Percentiles rank a stretch among this genome's conserved stretches.
Evolutionary conservation across 768 basidiomycete genomes (phyloP).

Genomic region (Epithele typhae): DNA sequence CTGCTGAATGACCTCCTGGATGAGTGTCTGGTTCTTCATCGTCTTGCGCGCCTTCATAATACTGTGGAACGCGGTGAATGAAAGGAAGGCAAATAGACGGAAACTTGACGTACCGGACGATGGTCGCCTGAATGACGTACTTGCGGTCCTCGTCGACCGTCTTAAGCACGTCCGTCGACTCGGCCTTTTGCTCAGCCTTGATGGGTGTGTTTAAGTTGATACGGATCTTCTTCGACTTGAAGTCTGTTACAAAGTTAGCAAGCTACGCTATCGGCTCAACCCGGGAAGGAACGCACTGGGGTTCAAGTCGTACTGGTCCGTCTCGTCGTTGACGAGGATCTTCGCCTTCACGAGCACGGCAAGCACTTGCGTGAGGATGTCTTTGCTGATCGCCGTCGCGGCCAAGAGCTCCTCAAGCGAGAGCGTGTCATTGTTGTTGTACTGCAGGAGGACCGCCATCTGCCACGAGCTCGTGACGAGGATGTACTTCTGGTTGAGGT

Average conservation of each 20-base stretch:
- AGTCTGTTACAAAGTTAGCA: slow-evolving; percentile 41
- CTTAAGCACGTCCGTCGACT: slow-evolving; percentile 85
- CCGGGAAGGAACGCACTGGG: slow-evolving; percentile 43
- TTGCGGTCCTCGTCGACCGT: slow-evolving; percentile 97
- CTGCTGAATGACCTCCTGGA: slow-evolving; percentile 87
- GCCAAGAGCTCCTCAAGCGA: slow-evolving; percentile 73
- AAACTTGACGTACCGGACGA: slow-evolving; percentile 56
- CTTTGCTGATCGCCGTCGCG: slow-evolving; percentile 79
- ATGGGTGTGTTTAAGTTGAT: slow-evolving; percentile 90
- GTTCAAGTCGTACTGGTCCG: slow-evolving; percentile 90
- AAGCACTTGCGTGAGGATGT: slow-evolving; percentile 68
- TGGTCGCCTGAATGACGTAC: slow-evolving; percentile 92
- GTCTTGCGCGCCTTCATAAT: slow-evolving; percentile 96
- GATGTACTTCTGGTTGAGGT: slow-evolving; percentile 92
- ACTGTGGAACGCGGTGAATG: slow-evolving; percentile 32
- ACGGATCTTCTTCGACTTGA: slow-evolving; percentile 92
- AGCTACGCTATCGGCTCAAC: not conserved
- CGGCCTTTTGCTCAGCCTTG: slow-evolving; percentile 92
- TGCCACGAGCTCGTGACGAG: slow-evolving; percentile 95
- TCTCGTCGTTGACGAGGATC: slow-evolving; percentile 84
- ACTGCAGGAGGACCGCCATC: slow-evolving; percentile 91
- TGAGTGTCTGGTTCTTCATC: slow-evolving; percentile 89
- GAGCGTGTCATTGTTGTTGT: slow-evolving; percentile 87
- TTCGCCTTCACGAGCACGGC: slow-evolving; percentile 71
- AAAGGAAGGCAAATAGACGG: slow-evolving; percentile 6